Evolutionary conservation across 345 rosid species (phyloP), one percentile per base, ranked within the genome.

Genomic region (Lumnitzera littorea): DNA sequence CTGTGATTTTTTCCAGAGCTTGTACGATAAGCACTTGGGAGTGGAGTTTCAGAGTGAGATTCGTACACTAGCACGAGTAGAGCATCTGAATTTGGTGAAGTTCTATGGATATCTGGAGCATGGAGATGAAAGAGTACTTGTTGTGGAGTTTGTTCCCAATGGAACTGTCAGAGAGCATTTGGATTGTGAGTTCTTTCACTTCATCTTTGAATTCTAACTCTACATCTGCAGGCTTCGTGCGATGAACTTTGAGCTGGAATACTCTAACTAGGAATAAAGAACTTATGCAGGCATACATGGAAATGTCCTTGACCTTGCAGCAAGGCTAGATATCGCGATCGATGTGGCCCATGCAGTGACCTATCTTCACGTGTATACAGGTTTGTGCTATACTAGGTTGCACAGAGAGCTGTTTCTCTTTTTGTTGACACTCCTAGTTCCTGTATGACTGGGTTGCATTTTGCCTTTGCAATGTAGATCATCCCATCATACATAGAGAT

Each of bases 361-460:
- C 66, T 94, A 94, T 73, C 97, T 94, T 69, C 97, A 94, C 73
- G 86, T 80, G 90, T 94, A 94, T 68, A 88, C 99, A 71, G 95
- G 99, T 89, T 49, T 20, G 46, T 50, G 43, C 43, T 36, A 9
- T 54, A 15, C 48, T 56, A 48, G 48, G 10, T 0, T 31, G 49
- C 8, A 36, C 12, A 48, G 6, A 15, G 11, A n/a, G 17, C 16
- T 11, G 13, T 41, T 7, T 60, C 17, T 60, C 52, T 49, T 49
- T 25, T 24, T 17, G 14, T 15, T 20, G 8, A 1, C 53, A 49
- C 12, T 36, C 53, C 15, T 60, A 2, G 55, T 56, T 56, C 24
- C 60, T n/a, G 48, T 41, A 58, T 66, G 56, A 12, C 43, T 5
- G 43, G 63, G 50, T 51, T 12, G 8, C 48, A 50, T 36, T 50